Percentiles rank a stretch among this genome's conserved stretches.
These are phyloP conservation scores for Xylogone sp. DNA, from an alignment of 2,329 filamentous ascomycete species.

Conservation along the genomic window DNA sequence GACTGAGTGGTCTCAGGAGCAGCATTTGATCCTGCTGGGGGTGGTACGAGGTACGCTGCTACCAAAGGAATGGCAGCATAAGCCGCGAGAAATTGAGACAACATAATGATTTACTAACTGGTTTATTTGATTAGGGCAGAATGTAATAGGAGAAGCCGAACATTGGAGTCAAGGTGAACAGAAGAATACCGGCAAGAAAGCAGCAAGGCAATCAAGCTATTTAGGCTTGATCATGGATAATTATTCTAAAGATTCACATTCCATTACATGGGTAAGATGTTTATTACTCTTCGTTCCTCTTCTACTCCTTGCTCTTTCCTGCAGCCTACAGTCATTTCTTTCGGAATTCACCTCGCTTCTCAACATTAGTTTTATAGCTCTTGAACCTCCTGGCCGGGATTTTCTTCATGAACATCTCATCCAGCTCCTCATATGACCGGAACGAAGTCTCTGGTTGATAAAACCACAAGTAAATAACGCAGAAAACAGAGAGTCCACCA, in stretches of 20 bases:
- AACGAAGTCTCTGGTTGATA: constrained; percentile 20
- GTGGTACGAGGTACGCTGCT: background rate
- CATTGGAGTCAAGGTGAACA: too few species aligned
- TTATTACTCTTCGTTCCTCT: too few species aligned
- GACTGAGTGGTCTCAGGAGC: background rate
- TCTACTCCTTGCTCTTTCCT: too few species aligned
- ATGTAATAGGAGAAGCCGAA: too few species aligned
- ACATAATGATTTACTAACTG: too few species aligned
- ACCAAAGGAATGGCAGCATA: background rate
- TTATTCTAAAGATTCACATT: too few species aligned
- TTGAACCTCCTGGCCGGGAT: constrained; percentile 13
- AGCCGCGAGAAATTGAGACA: background rate
- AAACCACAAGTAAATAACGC: constrained; percentile 20
- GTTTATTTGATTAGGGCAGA: too few species aligned
- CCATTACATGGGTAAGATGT: too few species aligned
- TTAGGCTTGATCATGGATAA: too few species aligned
- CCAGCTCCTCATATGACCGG: constrained; percentile 15
- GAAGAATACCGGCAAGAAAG: too few species aligned
- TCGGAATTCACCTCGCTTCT: background rate
- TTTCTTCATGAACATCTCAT: constrained; percentile 16
- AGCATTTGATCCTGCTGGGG: background rate
- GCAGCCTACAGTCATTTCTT: too few species aligned
- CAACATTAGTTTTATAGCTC: background rate
- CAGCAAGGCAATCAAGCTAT: too few species aligned
- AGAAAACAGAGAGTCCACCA: constrained; percentile 26